Evolutionary conservation across 1,139 yeast species (phyloP), one percentile per base, ranked within the genome.

Genomic region (Spencermartinsiella ligniputridi): DNA sequence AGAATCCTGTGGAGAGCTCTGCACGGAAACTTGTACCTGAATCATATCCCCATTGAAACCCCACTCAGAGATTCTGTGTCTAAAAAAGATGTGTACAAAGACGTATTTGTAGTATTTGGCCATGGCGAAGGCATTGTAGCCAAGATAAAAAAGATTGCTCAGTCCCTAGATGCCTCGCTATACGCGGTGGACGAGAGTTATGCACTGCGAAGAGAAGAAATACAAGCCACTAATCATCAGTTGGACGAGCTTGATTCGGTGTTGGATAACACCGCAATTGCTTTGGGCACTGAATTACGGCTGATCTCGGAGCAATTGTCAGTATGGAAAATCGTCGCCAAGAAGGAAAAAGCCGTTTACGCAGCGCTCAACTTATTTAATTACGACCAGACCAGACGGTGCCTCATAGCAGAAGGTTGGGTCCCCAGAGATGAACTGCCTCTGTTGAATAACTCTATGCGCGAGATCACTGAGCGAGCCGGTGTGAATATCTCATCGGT

Each of bases 361-460:
- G 78, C 83, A 52, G 76, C 85, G 0, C 72, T 92, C 61, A 90
- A 92, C 67, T 73, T 79, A 57, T 90, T 90, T 67, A 89, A 84
- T 57, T 87, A 83, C 64, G 97, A 90, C 63, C 79, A 81, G 44
- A 80, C 89, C 35, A 77, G 97, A 67, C 79, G 94, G 60, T 83
- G 95, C 52, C 71, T 92, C 44, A 89, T 92, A 45, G 97, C 96
- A n/a, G 98, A 92, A 70, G 98, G 97, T 35, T 92, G 98, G 98
- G 76, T 88, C 37, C 95, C 96, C 40, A 65, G 70, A 21, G 74
- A 74, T 53, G 83, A 79, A 46, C 60, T 82, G 35, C 62, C 69
- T 8, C 48, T 62, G n/a, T 67, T 79, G 36, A 76, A 76, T 58
- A 60, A 62, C 39, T 68, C 78, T 2, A 63, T 88, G 35, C 70